phyloP scores from a whole-genome alignment of 2,329 filamentous ascomycete species.

The Xylaria sp. region DNA sequence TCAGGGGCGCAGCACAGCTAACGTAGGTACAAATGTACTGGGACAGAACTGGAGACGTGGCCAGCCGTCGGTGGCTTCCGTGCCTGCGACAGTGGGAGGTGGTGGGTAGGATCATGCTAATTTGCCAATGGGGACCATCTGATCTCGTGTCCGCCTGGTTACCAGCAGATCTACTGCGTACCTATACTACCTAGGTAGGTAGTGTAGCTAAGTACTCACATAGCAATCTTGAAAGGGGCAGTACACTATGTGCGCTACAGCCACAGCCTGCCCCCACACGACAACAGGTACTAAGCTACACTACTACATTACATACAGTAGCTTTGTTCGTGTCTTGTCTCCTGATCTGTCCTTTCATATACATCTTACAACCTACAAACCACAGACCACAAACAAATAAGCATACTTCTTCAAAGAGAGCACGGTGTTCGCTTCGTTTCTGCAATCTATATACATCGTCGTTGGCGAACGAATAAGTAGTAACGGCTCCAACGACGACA shows the following conservation, averaged over 20 bases:
- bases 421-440: constrained; percentile 15
- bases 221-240: constrained; percentile 29
- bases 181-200: neutral
- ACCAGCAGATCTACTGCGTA: neutral
- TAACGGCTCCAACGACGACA: neutral
- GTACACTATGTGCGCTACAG: neutral
- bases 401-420: constrained; percentile 14
- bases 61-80: constrained; percentile 31
- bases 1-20: constrained; percentile 26
- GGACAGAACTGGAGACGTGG: constrained; percentile 18
- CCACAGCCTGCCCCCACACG: constrained; percentile 10
- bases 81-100: neutral
- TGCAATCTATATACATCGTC: neutral
- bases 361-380: neutral
- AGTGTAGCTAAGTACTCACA: no score
- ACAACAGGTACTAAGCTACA: no score
- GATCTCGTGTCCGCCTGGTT: constrained; percentile 32
- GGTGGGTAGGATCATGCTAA: constrained; percentile 16
- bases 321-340: constrained; percentile 12
- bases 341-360: constrained; percentile 10
- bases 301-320: no score
- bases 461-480: neutral
- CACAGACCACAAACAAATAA: constrained; percentile 10
- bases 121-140: constrained; percentile 30
- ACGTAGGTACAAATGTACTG: neutral